These are phyloP conservation scores for Trichoderma guizhouense DNA, from an alignment of 2,329 filamentous ascomycete genomes.

Conservation along the genomic window DNA sequence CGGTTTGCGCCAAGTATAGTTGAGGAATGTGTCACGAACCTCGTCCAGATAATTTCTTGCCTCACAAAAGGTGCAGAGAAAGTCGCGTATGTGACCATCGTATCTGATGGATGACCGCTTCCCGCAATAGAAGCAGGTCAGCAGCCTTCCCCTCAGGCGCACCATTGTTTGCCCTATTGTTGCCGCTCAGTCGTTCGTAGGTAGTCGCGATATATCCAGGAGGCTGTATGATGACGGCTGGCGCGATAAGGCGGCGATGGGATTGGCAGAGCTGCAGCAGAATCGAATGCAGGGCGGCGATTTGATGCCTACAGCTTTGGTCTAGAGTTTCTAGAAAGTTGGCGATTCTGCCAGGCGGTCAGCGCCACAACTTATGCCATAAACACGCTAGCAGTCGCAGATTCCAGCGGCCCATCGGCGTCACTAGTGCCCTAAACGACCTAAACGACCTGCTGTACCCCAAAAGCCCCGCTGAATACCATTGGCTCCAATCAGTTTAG, in stretches of 20 bases:
- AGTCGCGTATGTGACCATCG: constrained; percentile 59
- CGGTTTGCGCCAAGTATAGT: background rate
- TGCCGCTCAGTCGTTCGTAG: background rate
- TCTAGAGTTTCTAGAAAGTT: constrained; percentile 21
- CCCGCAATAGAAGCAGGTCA: constrained; percentile 84
- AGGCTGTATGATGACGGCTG: background rate
- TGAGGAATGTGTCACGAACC: constrained; percentile 43
- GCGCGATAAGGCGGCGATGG: background rate
- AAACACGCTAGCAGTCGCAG: background rate
- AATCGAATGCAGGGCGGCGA: background rate
- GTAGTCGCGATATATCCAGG: background rate
- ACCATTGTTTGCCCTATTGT: constrained; percentile 36
- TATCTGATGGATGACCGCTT: constrained; percentile 59
- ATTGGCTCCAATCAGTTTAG: background rate
- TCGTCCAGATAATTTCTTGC: constrained; percentile 87
- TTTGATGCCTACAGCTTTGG: background rate
- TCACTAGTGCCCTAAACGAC: constrained; percentile 12
- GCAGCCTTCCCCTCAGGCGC: constrained; percentile 41
- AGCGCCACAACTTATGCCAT: background rate
- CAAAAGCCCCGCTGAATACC: background rate
- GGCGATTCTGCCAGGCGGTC: constrained; percentile 37
- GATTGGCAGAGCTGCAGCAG: constrained; percentile 1
- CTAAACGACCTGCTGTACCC: background rate
- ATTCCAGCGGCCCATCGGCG: constrained; percentile 9
- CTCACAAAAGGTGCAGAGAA: constrained; percentile 75